Evolutionary conservation across 768 basidiomycete species (phyloP), one percentile per base, ranked within the genome.

Genomic region (Clavulina sp.): DNA sequence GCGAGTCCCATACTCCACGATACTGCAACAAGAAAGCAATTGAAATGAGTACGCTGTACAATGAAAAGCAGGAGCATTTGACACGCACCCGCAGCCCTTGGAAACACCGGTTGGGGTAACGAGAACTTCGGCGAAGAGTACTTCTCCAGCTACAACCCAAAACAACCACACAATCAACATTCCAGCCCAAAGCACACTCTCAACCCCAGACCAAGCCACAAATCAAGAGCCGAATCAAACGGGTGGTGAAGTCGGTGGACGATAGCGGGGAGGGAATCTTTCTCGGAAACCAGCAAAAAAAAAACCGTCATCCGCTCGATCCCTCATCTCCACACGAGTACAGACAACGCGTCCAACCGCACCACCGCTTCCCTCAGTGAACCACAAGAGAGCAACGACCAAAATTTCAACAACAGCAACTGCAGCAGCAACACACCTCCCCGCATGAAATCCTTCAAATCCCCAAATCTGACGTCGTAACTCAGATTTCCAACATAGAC

Each of bases 391-490:
- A 7, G 9, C 43, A 9, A 7, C 48, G 32, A 26, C 43, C 43
- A 46, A 9, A 16, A 46, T 16, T 9, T 9, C 44, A 36, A 49
- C 16, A 49, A 49, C 24, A 41, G 32, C 24, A 41, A 41, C 16
- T 9, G 18, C 9, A 7, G 13, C 16, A 19, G 54, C 55, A 54
- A 56, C 55, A 54, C 55, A 56, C 55, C 55, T 89, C 87, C 86
- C 82, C 86, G 77, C 89, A 95, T 93, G 66, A 95, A 96, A 80
- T 96, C 89, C 78, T 92, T 89, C 68, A 99, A 74, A 73, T 97
- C 95, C 69, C 89, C 78, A 71, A 93, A 97, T 70, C 83, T 92
- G 80, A 91, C 87, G 66, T 93, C 87, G 74, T 96, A 99, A 65
- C 86, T 88, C 69, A 99, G 78, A 67, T 99, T 99, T 63, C 95